Evolutionary conservation across 495 filamentous ascomycete genomes (phyloP).

Genomic region (Lindgomyces ingoldianus): DNA sequence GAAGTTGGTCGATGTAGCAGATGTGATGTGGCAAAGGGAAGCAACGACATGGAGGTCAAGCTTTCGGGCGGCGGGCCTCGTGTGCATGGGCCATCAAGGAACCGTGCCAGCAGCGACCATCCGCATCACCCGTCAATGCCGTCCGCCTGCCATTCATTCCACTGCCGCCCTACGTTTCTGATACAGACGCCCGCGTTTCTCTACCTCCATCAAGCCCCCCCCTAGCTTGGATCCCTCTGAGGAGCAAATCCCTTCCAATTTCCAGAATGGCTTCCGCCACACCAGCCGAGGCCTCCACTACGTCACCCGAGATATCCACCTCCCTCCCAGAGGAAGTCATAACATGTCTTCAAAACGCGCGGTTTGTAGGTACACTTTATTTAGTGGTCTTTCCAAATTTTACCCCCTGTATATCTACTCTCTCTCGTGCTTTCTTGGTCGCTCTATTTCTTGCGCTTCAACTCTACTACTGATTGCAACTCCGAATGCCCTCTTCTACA

Average conservation of each 20-base stretch:
- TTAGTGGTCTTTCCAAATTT: not conserved
- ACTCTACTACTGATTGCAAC: too few relatives aligned
- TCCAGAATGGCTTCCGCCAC: not conserved
- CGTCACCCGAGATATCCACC: slow-evolving; percentile 59
- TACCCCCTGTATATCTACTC: not conserved
- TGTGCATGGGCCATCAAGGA: too few relatives aligned
- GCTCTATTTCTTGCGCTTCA: too few relatives aligned
- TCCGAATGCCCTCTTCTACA: too few relatives aligned
- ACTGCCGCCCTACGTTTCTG: not conserved
- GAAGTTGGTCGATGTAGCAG: not conserved
- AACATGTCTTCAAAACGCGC: slow-evolving; percentile 87
- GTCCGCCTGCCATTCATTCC: not conserved
- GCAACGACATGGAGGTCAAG: not conserved
- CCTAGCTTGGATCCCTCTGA: too few relatives aligned
- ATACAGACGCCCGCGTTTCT: not conserved
- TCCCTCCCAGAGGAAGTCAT: slow-evolving; percentile 81
- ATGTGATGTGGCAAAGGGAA: not conserved
- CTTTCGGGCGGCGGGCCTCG: not conserved
- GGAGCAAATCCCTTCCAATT: not conserved
- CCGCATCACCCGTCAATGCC: slow-evolving; percentile 1
- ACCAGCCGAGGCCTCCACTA: slow-evolving; percentile 5
- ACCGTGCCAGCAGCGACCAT: too few relatives aligned
- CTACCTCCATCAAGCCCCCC: too few relatives aligned
- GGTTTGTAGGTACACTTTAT: slow-evolving; percentile 66
- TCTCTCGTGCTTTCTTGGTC: not conserved